Conservation (phyloP, 805 yeast genomes). For the Grigorovia yakushimaensis region DNA sequence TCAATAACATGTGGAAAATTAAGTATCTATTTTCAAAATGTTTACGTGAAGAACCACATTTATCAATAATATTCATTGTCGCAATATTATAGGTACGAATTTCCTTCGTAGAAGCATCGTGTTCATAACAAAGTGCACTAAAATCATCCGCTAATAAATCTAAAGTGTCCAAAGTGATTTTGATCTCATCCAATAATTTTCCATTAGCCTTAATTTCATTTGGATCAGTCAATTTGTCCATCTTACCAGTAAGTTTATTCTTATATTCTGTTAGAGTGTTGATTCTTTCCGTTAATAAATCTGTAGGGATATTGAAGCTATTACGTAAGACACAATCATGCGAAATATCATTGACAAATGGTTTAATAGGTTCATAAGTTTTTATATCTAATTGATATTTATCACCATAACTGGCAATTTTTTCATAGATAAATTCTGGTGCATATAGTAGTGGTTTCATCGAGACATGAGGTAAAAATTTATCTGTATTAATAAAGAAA, state of each 20-base stretch:
- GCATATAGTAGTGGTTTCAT: slow-evolving; percentile 57
- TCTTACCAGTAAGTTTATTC: slow-evolving; percentile 33
- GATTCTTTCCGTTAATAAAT: slow-evolving; percentile 14
- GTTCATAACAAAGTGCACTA: slow-evolving; percentile 6
- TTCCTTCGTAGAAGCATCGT: neutral
- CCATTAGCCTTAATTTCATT: slow-evolving; percentile 11
- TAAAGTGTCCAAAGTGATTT: slow-evolving; percentile 11
- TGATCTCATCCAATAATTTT: slow-evolving; percentile 9
- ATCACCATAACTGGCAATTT: slow-evolving; percentile 48
- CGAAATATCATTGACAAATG: slow-evolving; percentile 45
- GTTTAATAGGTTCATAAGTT: slow-evolving; percentile 28
- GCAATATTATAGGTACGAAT: slow-evolving; percentile 4
- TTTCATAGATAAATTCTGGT: slow-evolving; percentile 57
- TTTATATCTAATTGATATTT: slow-evolving; percentile 32
- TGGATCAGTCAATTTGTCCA: slow-evolving; percentile 16
- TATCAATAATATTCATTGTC: slow-evolving; percentile 16
- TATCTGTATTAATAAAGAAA: slow-evolving; percentile 32
- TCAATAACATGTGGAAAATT: slow-evolving; percentile 60
- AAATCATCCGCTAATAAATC: slow-evolving; percentile 17
- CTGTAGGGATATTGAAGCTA: slow-evolving; percentile 14
- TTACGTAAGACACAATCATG: slow-evolving; percentile 50
- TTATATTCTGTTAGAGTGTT: slow-evolving; percentile 32
- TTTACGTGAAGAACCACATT: slow-evolving; percentile 1
- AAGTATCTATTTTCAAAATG: slow-evolving; percentile 49
- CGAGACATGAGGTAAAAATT: slow-evolving; percentile 34